Evolutionary conservation across 805 yeast species (phyloP), one percentile per base, ranked within the genome.

Genomic region (Pichia scutulata): DNA sequence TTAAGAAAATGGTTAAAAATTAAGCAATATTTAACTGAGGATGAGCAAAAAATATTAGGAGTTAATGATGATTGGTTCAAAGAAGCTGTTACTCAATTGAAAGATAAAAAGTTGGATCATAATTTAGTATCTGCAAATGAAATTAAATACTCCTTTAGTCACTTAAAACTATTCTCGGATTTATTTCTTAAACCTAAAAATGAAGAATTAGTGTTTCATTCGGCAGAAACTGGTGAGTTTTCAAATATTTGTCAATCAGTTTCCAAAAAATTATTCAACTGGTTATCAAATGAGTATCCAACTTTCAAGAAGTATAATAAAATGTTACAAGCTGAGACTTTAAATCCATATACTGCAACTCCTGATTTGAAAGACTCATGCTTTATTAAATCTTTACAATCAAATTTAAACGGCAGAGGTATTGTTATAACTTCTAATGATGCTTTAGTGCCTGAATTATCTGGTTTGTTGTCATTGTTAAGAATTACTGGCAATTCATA

Each of bases 341-440:
- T 51, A 2, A n/a, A 30, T 21, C 59, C 58, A 7, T 61, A 51
- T 28, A 55, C 40, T 6, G 30, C 37, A 5, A 36, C 33, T 12
- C 28, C 47, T 7, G 47, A 51, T 9, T 41, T 44, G 4, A 23
- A 39, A 7, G 39, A 47, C n/a, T n/a, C 44, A 18, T 63, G 71
- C 52, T 55, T 64, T 48, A 47, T 69, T 22, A 65, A 65, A 46
- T 56, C 51, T 6, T 49, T 69, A 28, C 66, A 67, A 39, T 42
- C 53, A 6, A 53, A 62, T 33, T 53, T 68, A 37, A 63, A 64
- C 14, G 81, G 81, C 4, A 65, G 64, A 52, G 87, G 87, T 4
- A 74, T 80, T 23, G 84, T 78, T 1, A 60, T 81, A 5, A 74
- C 83, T 2, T 75, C 76, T 1, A 59, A 74, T 18, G 74, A 79